Base-by-base conservation (phyloP, 345 rosid genomes). In the Eucalyptus viminalis region DNA sequence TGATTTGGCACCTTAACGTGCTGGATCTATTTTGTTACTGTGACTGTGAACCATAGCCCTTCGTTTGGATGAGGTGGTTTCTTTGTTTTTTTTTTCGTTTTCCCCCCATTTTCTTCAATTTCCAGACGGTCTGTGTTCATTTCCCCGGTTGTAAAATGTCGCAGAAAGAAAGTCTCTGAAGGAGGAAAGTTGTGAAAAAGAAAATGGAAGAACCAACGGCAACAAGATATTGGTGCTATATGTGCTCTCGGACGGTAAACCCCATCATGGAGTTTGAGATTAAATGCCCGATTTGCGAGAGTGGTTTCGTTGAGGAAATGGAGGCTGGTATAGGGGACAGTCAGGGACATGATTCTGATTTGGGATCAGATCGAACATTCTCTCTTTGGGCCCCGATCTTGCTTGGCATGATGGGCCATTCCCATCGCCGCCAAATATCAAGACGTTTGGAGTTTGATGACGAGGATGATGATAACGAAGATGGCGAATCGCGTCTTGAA, bases 301-400 rank as follows among this genome's bases (percentile, higher is more conserved):
- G 95, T 40, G 97, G 96, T 44, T 95, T 94, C 76, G 50, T 95
- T 47, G 97, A 93, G 91, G 96, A 95, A 89, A 90, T 93, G 93
- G 86, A 45, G 56, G 47, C 90, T 49, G 60, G 80, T 86, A 87
- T 93, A 24, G 81, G 87, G 53, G 95, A 89, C 14, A 87, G 60
- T 80, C 92, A 86, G 62, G 94, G 80, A 21, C 76, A 92, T 6
- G 99, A 95, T 88, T 90, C 97, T 9, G 97, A 94, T 87, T 88
- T 96, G 40, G 96, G 96, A 88, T 95, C 98, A 7, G 99, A 97
- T 44, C 95, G 92, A 90, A 95, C 97, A 7, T 92, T 97, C 92
- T 93, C 97, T 87, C 94, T 95, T 49, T 97, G 98, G 99, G 97
- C 95, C 9, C 98, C 99, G 1, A 91, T 97, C 91, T 92, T 97